phyloP scores from a whole-genome alignment of 257 asterid genomes.

The Coffea eugenioides region DNA sequence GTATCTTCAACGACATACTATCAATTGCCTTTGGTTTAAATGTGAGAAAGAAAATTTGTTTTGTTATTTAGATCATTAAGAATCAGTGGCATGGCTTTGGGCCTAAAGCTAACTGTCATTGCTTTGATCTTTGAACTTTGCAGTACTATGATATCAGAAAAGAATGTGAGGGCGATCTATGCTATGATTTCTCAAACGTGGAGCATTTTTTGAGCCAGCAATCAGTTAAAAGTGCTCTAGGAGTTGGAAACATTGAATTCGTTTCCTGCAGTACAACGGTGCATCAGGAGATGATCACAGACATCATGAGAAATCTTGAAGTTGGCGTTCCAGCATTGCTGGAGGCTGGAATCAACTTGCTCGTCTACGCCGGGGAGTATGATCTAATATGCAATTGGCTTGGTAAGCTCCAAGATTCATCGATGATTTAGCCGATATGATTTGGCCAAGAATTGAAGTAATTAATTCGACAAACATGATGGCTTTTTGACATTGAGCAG shows the following conservation, averaged over 20 bases:
- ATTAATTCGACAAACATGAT: too few species aligned
- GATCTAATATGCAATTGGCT: slow-evolving; percentile 81
- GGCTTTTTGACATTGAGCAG: slow-evolving; percentile 24
- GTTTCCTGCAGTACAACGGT: slow-evolving; percentile 45
- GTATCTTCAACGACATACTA: slow-evolving; percentile 34
- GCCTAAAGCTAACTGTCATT: neutral
- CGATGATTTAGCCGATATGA: neutral
- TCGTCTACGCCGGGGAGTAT: slow-evolving; percentile 69
- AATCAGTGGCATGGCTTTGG: too few species aligned
- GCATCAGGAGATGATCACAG: neutral
- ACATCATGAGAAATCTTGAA: slow-evolving; percentile 42
- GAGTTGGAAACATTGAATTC: slow-evolving; percentile 55
- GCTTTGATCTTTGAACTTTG: slow-evolving; percentile 1
- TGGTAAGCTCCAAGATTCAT: slow-evolving; percentile 28
- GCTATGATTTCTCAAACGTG: slow-evolving; percentile 62
- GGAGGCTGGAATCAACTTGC: slow-evolving; percentile 54
- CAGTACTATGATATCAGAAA: slow-evolving; percentile 62
- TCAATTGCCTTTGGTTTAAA: slow-evolving; percentile 27
- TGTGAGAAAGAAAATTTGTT: slow-evolving; percentile 29
- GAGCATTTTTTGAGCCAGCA: slow-evolving; percentile 41
- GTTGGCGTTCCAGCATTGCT: slow-evolving; percentile 51
- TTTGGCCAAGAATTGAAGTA: neutral
- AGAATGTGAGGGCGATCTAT: slow-evolving; percentile 44
- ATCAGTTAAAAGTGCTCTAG: slow-evolving; percentile 46
- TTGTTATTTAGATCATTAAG: too few species aligned